A percentile compares a stretch with the other conserved stretches of the same genome.
These are phyloP conservation scores for Kingdonia uniflora DNA, from an alignment of 164 flowering plant species.

Conservation along the genomic window DNA sequence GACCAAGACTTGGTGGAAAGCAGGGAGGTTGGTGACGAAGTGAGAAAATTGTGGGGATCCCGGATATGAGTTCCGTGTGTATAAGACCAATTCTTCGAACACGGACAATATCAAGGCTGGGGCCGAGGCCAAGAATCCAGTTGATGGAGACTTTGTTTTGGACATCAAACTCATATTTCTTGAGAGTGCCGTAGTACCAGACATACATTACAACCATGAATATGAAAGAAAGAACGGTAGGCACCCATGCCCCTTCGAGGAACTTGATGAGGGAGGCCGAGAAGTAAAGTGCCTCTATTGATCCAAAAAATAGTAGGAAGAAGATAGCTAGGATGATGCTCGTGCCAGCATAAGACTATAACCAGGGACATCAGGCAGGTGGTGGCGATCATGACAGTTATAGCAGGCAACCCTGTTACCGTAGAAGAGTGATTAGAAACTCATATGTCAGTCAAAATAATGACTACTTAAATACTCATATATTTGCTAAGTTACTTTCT, in stretches of 20 bases:
- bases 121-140: conserved; percentile 78
- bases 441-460: no score
- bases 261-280: no score
- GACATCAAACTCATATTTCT: conserved; percentile 68
- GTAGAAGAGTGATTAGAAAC: no score
- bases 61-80: conserved; percentile 89
- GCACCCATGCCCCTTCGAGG: conserved; percentile 99
- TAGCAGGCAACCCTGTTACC: conserved; percentile 77
- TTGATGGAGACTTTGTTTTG: conserved; percentile 88
- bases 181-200: conserved; percentile 81
- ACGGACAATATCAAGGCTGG: conserved; percentile 74
- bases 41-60: conserved; percentile 93
- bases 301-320: conserved; percentile 77
- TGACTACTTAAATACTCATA: no score
- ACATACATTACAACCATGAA: conserved; percentile 63
- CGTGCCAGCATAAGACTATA: conserved; percentile 91
- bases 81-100: conserved; percentile 81
- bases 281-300: no score
- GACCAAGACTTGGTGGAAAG: no score
- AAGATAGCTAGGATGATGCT: conserved; percentile 50
- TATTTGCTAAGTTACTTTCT: no score
- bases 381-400: conserved; percentile 92
- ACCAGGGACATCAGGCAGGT: no score
- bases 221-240: conserved; percentile 48
- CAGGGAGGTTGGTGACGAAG: conserved; percentile 83